Percentiles rank a stretch among this genome's conserved stretches.
phyloP scores from a whole-genome alignment of 1,139 yeast species.

The Lipomyces yarrowii region DNA sequence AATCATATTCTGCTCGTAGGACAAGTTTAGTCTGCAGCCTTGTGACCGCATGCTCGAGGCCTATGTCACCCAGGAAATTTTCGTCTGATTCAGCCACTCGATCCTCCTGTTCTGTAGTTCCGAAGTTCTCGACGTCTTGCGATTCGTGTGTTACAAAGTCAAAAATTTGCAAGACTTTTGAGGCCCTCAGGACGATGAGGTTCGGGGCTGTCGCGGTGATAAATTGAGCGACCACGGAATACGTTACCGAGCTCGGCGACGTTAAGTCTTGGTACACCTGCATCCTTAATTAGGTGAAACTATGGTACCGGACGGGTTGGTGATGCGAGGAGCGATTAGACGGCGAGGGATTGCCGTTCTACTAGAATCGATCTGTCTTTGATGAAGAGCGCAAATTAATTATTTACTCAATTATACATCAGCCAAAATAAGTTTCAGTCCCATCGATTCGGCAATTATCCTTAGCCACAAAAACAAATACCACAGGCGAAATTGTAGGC shows the following conservation, averaged over 20 bases:
- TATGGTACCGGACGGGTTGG: not conserved
- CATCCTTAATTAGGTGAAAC: slow-evolving; percentile 55
- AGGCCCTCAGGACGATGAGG: slow-evolving; percentile 70
- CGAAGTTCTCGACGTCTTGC: slow-evolving; percentile 1
- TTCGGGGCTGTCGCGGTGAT: slow-evolving; percentile 55
- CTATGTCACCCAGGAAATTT: slow-evolving; percentile 22
- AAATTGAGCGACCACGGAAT: slow-evolving; percentile 64
- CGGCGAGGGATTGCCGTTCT: not conserved
- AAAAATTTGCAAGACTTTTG: slow-evolving; percentile 66
- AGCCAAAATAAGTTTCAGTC: not conserved
- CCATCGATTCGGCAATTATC: not conserved
- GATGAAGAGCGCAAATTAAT: not conserved
- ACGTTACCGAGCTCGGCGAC: slow-evolving; percentile 74
- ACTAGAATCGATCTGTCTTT: not conserved
- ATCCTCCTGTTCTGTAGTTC: not conserved
- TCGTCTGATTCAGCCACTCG: slow-evolving; percentile 15
- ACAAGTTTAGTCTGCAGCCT: slow-evolving; percentile 47
- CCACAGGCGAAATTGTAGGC: not conserved
- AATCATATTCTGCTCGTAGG: slow-evolving; percentile 64
- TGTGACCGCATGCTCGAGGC: slow-evolving; percentile 25
- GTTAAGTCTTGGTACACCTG: slow-evolving; percentile 80
- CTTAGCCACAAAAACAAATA: not conserved
- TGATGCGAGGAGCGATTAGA: not conserved
- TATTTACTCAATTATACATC: not conserved
- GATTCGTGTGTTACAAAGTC: slow-evolving; percentile 44